Evolutionary conservation across 106 monocot genomes (phyloP).

Genomic region (Iris macrosiphon): DNA sequence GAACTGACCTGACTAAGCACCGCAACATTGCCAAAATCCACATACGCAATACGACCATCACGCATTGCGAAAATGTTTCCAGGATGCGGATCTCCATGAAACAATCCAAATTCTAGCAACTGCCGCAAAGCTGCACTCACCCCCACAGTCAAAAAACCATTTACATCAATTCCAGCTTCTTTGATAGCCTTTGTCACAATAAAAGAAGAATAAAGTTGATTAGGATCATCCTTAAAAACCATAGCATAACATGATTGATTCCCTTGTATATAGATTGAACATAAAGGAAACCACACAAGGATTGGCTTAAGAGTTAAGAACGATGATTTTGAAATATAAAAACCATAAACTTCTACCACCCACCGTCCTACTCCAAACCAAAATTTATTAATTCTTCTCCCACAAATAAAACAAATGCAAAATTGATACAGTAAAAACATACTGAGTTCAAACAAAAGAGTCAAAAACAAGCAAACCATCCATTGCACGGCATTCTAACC

Average conservation of each 20-base stretch:
- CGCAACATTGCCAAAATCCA: conserved; percentile 98
- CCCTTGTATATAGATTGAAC: no score
- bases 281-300: no score
- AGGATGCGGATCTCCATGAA: conserved; percentile 99
- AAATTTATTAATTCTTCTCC: neutral
- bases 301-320: no score
- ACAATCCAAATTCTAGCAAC: conserved; percentile 94
- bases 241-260: no score
- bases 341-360: neutral
- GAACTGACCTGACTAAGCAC: conserved; percentile 90
- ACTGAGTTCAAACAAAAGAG: neutral
- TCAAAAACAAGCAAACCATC: neutral
- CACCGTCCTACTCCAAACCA: neutral
- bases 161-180: conserved; percentile 84
- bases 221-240: neutral
- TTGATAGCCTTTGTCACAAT: conserved; percentile 61
- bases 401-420: neutral
- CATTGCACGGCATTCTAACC: conserved; percentile 58
- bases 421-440: neutral
- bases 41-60: conserved; percentile 99
- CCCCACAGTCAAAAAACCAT: conserved; percentile 91
- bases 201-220: neutral
- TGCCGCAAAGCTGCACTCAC: conserved; percentile 97
- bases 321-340: neutral
- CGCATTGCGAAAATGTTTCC: conserved; percentile 99